Conservation (phyloP, 2,329 filamentous ascomycete species). For the Cladosporium colombiae region DNA sequence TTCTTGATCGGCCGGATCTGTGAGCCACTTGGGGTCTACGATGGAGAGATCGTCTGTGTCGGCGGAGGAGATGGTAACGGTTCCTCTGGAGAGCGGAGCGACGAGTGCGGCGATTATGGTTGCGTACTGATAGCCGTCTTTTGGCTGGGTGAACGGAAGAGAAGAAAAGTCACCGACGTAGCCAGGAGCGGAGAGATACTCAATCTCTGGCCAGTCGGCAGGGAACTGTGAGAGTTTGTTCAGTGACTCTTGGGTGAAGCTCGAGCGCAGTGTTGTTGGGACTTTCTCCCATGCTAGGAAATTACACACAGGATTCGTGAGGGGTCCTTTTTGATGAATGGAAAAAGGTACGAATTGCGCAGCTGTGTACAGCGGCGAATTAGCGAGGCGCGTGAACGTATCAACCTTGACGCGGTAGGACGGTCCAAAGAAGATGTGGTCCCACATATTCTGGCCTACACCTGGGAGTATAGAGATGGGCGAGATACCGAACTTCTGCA, state of each 20-base stretch:
- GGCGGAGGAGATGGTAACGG: constrained; percentile 36
- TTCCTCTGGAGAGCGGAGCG: constrained; percentile 39
- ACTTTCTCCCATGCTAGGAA: not conserved
- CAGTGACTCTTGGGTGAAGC: constrained; percentile 8
- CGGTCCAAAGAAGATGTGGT: constrained; percentile 29
- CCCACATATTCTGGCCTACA: constrained; percentile 34
- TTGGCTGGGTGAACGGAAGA: constrained; percentile 27
- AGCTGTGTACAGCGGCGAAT: not conserved
- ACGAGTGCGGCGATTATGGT: constrained; percentile 36
- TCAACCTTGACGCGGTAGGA: not conserved
- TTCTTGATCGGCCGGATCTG: constrained; percentile 34
- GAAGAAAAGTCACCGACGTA: constrained; percentile 22
- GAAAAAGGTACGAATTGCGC: not conserved
- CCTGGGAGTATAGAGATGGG: constrained; percentile 29
- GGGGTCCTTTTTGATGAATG: not conserved
- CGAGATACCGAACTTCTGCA: constrained; percentile 36
- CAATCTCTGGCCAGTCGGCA: constrained; percentile 39
- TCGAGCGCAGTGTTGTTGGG: constrained; percentile 12
- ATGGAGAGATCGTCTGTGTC: constrained; percentile 34
- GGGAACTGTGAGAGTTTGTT: constrained; percentile 29
- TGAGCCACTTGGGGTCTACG: constrained; percentile 42
- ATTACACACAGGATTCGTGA: not conserved
- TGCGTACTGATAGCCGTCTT: constrained; percentile 36
- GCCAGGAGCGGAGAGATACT: constrained; percentile 23
- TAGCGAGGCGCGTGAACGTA: not conserved